Percentiles rank a stretch among this genome's conserved stretches.
Evolutionary conservation across 225 moss, liverwort and hornwort genomes (phyloP).

Genomic region (Polytrichum commune): DNA sequence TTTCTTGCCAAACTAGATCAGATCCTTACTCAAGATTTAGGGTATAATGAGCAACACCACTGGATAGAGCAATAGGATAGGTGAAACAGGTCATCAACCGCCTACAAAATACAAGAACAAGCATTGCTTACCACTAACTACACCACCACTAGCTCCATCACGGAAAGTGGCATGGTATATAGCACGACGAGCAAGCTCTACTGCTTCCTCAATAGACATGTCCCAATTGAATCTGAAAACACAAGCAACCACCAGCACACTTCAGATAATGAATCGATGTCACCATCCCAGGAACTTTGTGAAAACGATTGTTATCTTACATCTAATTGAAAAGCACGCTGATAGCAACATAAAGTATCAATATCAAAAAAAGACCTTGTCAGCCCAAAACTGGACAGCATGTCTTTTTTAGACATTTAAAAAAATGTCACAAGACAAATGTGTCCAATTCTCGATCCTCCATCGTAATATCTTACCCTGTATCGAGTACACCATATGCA

Average conservation of each 20-base stretch:
- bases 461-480: slow-evolving; percentile 48
- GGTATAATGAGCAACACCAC: not conserved
- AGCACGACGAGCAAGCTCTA: slow-evolving; percentile 83
- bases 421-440: no score
- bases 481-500: slow-evolving; percentile 86
- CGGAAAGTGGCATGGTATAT: slow-evolving; percentile 95
- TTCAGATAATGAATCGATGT: not conserved
- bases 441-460: no score
- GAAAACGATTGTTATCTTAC: slow-evolving; percentile 1
- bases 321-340: not conserved
- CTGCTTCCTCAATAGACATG: slow-evolving; percentile 84
- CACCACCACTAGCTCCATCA: slow-evolving; percentile 93
- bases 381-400: no score
- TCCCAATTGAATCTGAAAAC: slow-evolving; percentile 67
- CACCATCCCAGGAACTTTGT: not conserved
- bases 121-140: slow-evolving; percentile 69
- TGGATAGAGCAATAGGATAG: not conserved
- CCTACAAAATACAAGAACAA: not conserved
- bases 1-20: no score
- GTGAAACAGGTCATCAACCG: no score
- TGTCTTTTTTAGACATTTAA: not conserved
- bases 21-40: not conserved
- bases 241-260: slow-evolving; percentile 4
- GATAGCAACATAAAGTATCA: not conserved
- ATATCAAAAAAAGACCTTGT: not conserved